A percentile compares a stretch with the other conserved stretches of the same genome.
These are phyloP conservation scores for Aegilops speltoides DNA, from an alignment of 176 grass and related monocot genomes.

Conservation along the genomic window DNA sequence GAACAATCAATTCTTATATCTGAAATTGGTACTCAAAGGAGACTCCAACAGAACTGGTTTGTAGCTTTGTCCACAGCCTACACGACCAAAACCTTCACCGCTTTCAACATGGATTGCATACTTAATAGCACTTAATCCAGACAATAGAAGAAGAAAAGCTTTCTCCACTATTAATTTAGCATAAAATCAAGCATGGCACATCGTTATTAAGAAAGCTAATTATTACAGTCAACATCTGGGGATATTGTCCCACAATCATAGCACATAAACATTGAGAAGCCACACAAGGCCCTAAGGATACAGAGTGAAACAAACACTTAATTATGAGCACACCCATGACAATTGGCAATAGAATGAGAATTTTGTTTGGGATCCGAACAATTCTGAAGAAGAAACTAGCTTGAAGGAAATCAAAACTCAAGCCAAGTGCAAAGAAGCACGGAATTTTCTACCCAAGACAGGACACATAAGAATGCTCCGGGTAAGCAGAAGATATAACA, in stretches of 20 bases:
- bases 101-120: neutral
- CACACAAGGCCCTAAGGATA: neutral
- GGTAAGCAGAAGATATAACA: neutral
- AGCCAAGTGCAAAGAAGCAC: neutral
- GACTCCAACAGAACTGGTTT: neutral
- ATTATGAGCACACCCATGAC: neutral
- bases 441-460: neutral
- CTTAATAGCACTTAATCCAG: neutral
- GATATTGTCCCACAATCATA: neutral
- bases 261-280: neutral
- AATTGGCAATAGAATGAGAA: neutral
- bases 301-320: neutral
- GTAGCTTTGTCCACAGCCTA: neutral
- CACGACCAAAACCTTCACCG: neutral
- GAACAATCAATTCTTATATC: neutral
- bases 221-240: neutral
- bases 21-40: neutral
- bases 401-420: neutral
- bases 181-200: neutral
- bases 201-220: neutral
- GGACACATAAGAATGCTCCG: neutral
- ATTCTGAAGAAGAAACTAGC: neutral
- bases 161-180: neutral
- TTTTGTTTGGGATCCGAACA: neutral
- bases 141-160: neutral